A percentile compares a stretch with the other conserved stretches of the same genome.
Conservation (phyloP, 345 rosid genomes). For the Anastatica hierochuntica region DNA sequence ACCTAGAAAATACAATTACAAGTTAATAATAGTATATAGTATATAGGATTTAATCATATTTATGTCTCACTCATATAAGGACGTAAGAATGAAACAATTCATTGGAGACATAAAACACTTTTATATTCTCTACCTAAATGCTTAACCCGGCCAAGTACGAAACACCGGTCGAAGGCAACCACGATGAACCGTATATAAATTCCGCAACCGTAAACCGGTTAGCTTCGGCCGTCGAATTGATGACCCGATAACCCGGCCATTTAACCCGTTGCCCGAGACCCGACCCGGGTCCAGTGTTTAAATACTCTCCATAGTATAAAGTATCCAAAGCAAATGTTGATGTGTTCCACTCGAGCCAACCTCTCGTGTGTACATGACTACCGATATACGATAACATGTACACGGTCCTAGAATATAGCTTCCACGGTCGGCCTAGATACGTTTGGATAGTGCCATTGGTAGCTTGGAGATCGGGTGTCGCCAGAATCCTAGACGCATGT, state of each 20-base stretch:
- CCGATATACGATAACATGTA: constrained; percentile 67
- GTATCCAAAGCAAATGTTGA: constrained; percentile 78
- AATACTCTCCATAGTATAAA: constrained; percentile 80
- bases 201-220: constrained; percentile 66
- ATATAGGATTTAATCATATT: constrained; percentile 16
- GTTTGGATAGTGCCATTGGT: constrained; percentile 45
- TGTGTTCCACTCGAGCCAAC: constrained; percentile 93
- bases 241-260: constrained; percentile 80
- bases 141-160: constrained; percentile 77
- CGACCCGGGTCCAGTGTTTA: constrained; percentile 79
- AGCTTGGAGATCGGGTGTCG: constrained; percentile 42
- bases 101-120: constrained; percentile 12
- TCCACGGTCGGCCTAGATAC: constrained; percentile 94
- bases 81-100: constrained; percentile 28
- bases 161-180: constrained; percentile 98
- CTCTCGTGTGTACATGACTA: constrained; percentile 67
- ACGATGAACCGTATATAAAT: constrained; percentile 82
- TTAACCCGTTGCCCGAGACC: constrained; percentile 53
- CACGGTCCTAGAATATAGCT: constrained; percentile 61
- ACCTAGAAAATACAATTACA: constrained; percentile 3
- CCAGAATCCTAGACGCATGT: constrained; percentile 64
- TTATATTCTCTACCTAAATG: constrained; percentile 26
- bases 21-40: constrained; percentile 12
- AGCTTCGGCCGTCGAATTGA: constrained; percentile 61
- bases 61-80: constrained; percentile 21